A percentile compares a stretch with the other conserved stretches of the same genome.
These are phyloP conservation scores for Tarenaya hassleriana DNA, from an alignment of 345 rosid species.

Conservation along the genomic window DNA sequence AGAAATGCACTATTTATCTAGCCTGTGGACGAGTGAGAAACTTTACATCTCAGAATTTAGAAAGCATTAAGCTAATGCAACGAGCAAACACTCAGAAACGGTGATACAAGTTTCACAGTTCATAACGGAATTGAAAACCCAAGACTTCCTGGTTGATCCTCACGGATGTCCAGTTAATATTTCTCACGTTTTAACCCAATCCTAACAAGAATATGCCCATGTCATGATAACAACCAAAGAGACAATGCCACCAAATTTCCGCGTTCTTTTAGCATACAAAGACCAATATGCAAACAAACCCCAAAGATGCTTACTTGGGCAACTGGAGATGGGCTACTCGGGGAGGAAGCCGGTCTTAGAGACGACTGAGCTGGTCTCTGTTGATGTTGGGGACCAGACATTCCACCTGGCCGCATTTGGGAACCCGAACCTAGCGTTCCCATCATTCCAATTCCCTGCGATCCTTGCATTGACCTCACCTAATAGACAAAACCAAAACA, in stretches of 20 bases:
- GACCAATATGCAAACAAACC: neutral
- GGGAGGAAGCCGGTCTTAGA: constrained; percentile 50
- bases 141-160: neutral
- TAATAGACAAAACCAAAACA: constrained; percentile 14
- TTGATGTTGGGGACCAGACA: constrained; percentile 51
- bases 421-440: constrained; percentile 57
- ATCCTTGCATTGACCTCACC: constrained; percentile 58
- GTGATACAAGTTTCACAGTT: neutral
- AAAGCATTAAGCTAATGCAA: neutral
- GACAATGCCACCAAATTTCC: neutral
- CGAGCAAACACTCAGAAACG: constrained; percentile 8
- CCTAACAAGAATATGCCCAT: too few relatives aligned
- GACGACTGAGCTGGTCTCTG: constrained; percentile 70
- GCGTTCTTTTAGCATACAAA: neutral
- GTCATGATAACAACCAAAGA: too few relatives aligned
- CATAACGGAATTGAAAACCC: constrained; percentile 6
- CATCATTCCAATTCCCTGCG: constrained; percentile 65
- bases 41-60: neutral
- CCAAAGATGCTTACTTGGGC: constrained; percentile 46
- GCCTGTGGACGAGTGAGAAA: neutral
- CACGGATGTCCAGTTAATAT: too few relatives aligned
- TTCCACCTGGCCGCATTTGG: constrained; percentile 61
- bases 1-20: neutral
- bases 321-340: constrained; percentile 45
- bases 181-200: too few relatives aligned